Base-by-base conservation (phyloP, 441 rosid species). In the Gossypium gossypioides region DNA sequence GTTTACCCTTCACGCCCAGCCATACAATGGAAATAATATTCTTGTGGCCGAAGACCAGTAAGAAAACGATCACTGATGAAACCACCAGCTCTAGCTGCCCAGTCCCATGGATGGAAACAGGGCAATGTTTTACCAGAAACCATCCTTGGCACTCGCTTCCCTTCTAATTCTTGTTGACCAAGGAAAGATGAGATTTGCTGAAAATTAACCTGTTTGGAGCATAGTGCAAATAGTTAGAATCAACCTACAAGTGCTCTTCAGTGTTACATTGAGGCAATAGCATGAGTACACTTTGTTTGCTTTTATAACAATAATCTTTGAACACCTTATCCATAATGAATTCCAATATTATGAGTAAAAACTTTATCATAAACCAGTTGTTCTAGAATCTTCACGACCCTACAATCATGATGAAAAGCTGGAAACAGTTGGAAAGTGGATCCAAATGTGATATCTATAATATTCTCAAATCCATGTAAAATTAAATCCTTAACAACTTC, bases 121-220 rank as follows among this genome's bases (percentile, higher is more conserved):
- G 99, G 97, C 72, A 96, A 87, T 44, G 99, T 96, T 90, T 96
- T 96, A 77, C 99, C 98, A 70, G 99, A 96, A 69, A 93, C 96
- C 99, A 96, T 96, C 78, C 97, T 85, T 46, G 99, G 99, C 51
- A 93, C 98, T 76, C 99, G 85, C 85, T 91, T 96, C 22, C 99
- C 99, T 84, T 96, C 99, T 75, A 96, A 82, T 74, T 96, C 98
- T 87, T 96, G 99, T 85, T 93, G 97, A 67, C 99, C 99, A 86
- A 96, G 80, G 79, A 84, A 90, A 18, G 99, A 86, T 78, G 99
- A 96, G 77, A 96, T 96, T 84, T 93, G 99, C 81, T 96, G 99
- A 82, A 96, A 96, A 77, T 96, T 96, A 22, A 94, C 99, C 99
- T 96, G 89, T 60, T 75, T 74, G 84, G 64, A 78, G 74, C 68